A percentile compares a stretch with the other conserved stretches of the same genome.
phyloP scores from a whole-genome alignment of 805 yeast genomes.

The Candida golubevii region DNA sequence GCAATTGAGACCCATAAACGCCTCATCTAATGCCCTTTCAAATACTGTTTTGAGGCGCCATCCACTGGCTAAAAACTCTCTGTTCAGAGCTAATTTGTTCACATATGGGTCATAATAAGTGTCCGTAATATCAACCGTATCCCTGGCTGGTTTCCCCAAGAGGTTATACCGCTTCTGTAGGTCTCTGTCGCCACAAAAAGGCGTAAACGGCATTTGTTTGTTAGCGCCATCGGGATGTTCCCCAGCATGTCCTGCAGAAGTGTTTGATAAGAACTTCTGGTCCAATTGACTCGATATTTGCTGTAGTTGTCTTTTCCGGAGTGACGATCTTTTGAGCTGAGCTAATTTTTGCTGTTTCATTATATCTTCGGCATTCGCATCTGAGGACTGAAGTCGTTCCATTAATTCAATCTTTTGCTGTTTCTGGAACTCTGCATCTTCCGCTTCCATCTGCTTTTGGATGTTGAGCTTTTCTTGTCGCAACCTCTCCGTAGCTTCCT shows the following conservation, averaged over 20 bases:
- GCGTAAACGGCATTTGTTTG: conserved; percentile 68
- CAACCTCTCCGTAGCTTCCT: conserved; percentile 48
- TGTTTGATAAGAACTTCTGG: conserved; percentile 30
- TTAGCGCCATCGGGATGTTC: conserved; percentile 20
- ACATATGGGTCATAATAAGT: conserved; percentile 42
- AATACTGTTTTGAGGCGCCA: conserved; percentile 68
- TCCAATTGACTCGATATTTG: conserved; percentile 56
- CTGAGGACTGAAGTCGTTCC: conserved; percentile 33
- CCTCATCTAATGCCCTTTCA: conserved; percentile 76
- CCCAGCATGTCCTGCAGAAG: conserved; percentile 25
- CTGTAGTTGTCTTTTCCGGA: conserved; percentile 56
- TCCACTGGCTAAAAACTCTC: conserved; percentile 80
- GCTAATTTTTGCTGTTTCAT: conserved; percentile 34
- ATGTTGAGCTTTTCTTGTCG: conserved; percentile 64
- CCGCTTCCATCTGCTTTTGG: conserved; percentile 54
- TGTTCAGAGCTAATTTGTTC: conserved; percentile 49
- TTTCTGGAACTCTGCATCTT: conserved; percentile 36
- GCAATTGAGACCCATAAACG: conserved; percentile 87
- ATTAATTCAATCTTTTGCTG: conserved; percentile 40
- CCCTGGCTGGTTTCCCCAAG: conserved; percentile 24
- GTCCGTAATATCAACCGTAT: conserved; percentile 36
- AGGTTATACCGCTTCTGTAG: conserved; percentile 47
- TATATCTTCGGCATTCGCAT: conserved; percentile 35
- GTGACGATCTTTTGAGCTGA: conserved; percentile 57
- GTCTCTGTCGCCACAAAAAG: conserved; percentile 87